Conservation (phyloP, 495 filamentous ascomycete species). For the Penicillium cataractarum region DNA sequence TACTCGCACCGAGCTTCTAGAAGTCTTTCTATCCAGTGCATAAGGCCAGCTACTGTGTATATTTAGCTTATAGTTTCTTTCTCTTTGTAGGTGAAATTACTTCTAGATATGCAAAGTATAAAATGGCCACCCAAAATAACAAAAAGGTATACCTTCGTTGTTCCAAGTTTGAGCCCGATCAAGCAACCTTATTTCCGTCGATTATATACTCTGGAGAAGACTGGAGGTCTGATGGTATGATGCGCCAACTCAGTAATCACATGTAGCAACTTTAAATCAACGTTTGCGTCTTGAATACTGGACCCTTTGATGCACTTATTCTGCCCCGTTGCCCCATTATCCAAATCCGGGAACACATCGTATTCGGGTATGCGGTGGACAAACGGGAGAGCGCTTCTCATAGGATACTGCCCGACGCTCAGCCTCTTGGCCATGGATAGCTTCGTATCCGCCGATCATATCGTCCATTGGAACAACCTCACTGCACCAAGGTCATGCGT, state of each 20-base stretch:
- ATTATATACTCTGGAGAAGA: too few relatives aligned
- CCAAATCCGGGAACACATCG: background rate
- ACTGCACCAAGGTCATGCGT: background rate
- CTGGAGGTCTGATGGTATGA: too few relatives aligned
- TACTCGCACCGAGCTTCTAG: background rate
- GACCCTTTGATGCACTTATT: background rate
- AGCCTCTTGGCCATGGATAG: conserved; percentile 1
- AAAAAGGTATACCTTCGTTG: too few relatives aligned
- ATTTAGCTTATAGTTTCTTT: too few relatives aligned
- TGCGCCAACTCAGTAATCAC: background rate
- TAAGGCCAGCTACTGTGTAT: too few relatives aligned
- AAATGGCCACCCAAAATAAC: too few relatives aligned
- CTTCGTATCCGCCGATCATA: conserved; percentile 11
- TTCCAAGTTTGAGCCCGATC: too few relatives aligned
- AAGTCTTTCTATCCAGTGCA: background rate
- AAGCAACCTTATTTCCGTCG: too few relatives aligned
- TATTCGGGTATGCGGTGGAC: background rate
- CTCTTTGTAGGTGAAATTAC: too few relatives aligned
- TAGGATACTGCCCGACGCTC: background rate
- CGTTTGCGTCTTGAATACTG: background rate
- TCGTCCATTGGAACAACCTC: background rate
- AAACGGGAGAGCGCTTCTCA: background rate
- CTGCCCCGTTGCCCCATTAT: background rate
- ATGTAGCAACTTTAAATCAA: background rate
- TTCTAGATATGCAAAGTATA: too few relatives aligned